Evolutionary conservation across 768 basidiomycete genomes (phyloP).

Genomic region (Tylopilus intermedius): DNA sequence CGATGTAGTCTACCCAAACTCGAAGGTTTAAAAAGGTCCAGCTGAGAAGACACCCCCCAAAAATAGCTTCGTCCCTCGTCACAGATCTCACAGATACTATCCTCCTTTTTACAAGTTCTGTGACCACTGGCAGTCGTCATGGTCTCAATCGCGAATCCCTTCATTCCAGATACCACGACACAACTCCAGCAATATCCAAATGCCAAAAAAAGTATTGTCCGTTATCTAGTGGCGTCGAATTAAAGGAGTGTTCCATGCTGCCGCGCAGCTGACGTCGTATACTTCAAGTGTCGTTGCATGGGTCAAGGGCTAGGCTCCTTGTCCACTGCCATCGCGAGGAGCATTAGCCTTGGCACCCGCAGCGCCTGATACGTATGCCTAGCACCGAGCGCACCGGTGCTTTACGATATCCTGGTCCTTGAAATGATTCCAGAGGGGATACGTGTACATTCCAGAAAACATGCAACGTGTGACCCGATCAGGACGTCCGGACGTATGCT

Average conservation of each 20-base stretch:
- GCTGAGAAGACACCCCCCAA: conserved; percentile 19
- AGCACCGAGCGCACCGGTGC: conserved; percentile 14
- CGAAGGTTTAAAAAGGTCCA: conserved; percentile 22
- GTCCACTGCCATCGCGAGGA: conserved; percentile 14
- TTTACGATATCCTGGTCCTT: conserved; percentile 17
- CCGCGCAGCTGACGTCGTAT: conserved; percentile 9
- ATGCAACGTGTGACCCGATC: conserved; percentile 25
- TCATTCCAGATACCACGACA: conserved; percentile 6
- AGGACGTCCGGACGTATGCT: conserved; percentile 10
- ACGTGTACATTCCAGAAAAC: conserved; percentile 20
- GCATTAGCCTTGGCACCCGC: conserved; percentile 10
- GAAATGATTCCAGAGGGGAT: conserved; percentile 9
- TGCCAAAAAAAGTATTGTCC: conserved; percentile 12
- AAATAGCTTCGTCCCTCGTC: conserved; percentile 13
- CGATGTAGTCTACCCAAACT: conserved; percentile 18
- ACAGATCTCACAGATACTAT: conserved; percentile 12
- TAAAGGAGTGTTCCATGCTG: conserved; percentile 22
- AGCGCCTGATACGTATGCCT: conserved; percentile 17
- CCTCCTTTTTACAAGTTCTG: conserved; percentile 17
- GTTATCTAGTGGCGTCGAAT: conserved; percentile 28
- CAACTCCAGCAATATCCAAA: conserved; percentile 18
- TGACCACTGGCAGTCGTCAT: conserved; percentile 21
- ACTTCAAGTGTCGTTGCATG: conserved; percentile 11
- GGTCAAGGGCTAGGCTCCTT: conserved; percentile 24
- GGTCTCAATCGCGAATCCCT: conserved; percentile 10